Evolutionary conservation across 2,329 filamentous ascomycete species (phyloP), one percentile per base, ranked within the genome.

Genomic region (Alternaria conjuncta): DNA sequence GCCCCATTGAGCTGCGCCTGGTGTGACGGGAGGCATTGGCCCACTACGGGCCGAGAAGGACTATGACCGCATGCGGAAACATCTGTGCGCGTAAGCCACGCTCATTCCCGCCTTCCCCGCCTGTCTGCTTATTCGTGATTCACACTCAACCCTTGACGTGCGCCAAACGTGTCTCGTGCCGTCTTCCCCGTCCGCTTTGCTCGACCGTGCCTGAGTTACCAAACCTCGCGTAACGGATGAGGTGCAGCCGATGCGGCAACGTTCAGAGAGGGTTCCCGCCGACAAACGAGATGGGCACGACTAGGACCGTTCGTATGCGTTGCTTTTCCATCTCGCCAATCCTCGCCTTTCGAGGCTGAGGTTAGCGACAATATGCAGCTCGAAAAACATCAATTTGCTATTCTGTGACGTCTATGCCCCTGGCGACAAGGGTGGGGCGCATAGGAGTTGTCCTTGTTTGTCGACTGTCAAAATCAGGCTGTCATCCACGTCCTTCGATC

Each of bases 11-110:
- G 55, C 62, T 57, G 62, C 62, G 61, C 60, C 63, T 71, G 61
- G 72, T 76, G 73, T 73, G 70, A 76, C 75, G 63, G 61, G 60
- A 65, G 61, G 71, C 72, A 66, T 60, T 71, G 73, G 68, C 68
- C 70, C 66, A 67, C 64, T 51, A 63, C 71, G 71, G 70, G 62
- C 73, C 73, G 70, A 72, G 15, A 26, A 53, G 21, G 55, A 54
- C 58, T 49, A 65, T 49, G 49, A 59, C 63, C 51, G 58, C 60
- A 63, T 65, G 47, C 58, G 59, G 68, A 57, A 71, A 71, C 55
- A 65, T 60, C 60, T 58, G 63, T 54, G 56, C 63, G 54, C 49
- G 7, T 25, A 45, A 45, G 56, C 60, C 53, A 55, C 58, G 46
- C 57, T 21, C 46, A 43, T 23, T 53, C 64, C 73, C 68, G 70